Percentiles rank a stretch among this genome's conserved stretches.
Evolutionary conservation across 2,329 filamentous ascomycete genomes (phyloP).

Genomic region (Epichloe festucae): DNA sequence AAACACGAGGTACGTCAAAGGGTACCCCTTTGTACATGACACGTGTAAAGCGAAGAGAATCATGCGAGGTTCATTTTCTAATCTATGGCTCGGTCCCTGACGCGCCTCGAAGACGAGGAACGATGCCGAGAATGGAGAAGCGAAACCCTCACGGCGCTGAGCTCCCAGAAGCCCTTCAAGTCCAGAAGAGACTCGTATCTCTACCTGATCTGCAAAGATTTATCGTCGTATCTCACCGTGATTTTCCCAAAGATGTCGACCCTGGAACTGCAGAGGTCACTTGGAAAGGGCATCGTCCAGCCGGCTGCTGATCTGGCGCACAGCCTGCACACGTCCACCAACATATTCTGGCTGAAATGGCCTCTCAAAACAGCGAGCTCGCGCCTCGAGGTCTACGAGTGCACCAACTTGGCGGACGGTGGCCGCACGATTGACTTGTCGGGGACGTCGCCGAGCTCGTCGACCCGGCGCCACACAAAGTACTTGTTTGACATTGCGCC

Average conservation of each 20-base stretch:
- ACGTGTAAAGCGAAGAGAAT: no score
- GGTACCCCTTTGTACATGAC: background rate
- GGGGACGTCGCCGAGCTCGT: conserved; percentile 16
- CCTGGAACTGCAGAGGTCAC: conserved; percentile 19
- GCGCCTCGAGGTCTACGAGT: conserved; percentile 25
- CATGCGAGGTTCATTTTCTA: no score
- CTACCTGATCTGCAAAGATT: conserved; percentile 19
- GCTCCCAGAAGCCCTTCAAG: conserved; percentile 20
- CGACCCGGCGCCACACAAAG: conserved; percentile 17
- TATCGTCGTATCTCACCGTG: conserved; percentile 18
- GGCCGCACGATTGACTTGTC: conserved; percentile 18
- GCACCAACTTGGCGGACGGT: conserved; percentile 20
- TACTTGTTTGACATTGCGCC: conserved; percentile 26
- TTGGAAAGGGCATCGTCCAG: conserved; percentile 20
- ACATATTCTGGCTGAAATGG: conserved; percentile 24
- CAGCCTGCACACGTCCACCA: conserved; percentile 21
- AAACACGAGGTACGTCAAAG: conserved; percentile 9
- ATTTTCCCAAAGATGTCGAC: conserved; percentile 15
- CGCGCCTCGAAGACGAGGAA: conserved; percentile 14
- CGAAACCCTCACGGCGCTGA: conserved; percentile 23
- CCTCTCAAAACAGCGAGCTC: conserved; percentile 22
- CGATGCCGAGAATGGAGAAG: conserved; percentile 25
- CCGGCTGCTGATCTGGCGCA: conserved; percentile 24
- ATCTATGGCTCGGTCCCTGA: no score
- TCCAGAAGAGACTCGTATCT: conserved; percentile 16